Evolutionary conservation across 140 eudicot species (phyloP).

Genomic region (Erigeron philadelphicus): DNA sequence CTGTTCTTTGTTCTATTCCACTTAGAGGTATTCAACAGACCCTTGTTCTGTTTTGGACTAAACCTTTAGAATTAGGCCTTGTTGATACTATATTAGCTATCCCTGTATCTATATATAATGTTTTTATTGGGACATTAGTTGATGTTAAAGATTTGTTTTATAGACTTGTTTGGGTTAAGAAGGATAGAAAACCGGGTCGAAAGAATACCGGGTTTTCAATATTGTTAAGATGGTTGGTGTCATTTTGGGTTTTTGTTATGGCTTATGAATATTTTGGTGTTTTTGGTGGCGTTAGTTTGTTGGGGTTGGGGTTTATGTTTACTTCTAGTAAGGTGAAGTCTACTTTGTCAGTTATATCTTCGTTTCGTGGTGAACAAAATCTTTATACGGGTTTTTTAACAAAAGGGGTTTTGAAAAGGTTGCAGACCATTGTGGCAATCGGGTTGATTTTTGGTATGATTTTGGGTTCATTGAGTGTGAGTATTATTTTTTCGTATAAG

Average conservation of each 20-base stretch:
- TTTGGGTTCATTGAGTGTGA: conserved; percentile 58
- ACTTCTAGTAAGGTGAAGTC: conserved; percentile 51
- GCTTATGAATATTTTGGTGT: conserved; percentile 66
- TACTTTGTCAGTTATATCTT: conserved; percentile 57
- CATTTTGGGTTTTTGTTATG: conserved; percentile 80
- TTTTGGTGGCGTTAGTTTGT: conserved; percentile 47
- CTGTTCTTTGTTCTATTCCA: conserved; percentile 83
- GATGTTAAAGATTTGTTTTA: conserved; percentile 44
- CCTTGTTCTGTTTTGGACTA: conserved; percentile 74
- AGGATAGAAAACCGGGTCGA: conserved; percentile 4
- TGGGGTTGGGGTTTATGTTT: conserved; percentile 71
- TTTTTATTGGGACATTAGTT: conserved; percentile 58
- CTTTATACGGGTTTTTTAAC: conserved; percentile 53
- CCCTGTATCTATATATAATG: conserved; percentile 68
- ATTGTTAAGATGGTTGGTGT: conserved; percentile 69
- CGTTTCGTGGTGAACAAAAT: conserved; percentile 45
- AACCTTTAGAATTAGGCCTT: conserved; percentile 65
- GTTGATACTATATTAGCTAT: conserved; percentile 70
- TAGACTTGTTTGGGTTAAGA: conserved; percentile 22
- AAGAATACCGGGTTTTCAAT: conserved; percentile 54
- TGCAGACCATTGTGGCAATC: conserved; percentile 76
- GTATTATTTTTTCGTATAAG: conserved; percentile 67
- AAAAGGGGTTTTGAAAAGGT: conserved; percentile 48
- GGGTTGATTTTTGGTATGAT: conserved; percentile 70
- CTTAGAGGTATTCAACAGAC: conserved; percentile 73